A percentile compares a stretch with the other conserved stretches of the same genome.
These are phyloP conservation scores for Thraustochytrium aureum DNA, from an alignment of 352 stramenopile species.

Conservation along the genomic window DNA sequence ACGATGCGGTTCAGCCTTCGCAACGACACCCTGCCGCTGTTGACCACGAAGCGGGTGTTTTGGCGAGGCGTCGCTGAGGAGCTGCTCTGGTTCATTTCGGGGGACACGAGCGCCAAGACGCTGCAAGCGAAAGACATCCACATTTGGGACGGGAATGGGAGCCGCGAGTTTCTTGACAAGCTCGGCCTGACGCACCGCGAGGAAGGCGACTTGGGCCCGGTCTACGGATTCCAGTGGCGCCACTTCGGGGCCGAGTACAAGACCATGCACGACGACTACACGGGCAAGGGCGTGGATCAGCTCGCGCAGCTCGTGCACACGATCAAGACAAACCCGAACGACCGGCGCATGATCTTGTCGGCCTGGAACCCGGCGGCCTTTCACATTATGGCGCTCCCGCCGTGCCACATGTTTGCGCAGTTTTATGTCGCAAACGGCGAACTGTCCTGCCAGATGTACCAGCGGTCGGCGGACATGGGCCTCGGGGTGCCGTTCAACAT, in stretches of 20 bases:
- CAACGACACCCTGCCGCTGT: constrained; percentile 90
- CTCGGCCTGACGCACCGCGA: constrained; percentile 88
- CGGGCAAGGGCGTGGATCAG: constrained; percentile 97
- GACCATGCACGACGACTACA: constrained; percentile 98
- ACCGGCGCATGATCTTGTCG: constrained; percentile 97
- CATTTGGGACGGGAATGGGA: constrained; percentile 99
- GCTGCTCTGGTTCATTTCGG: constrained; percentile 97
- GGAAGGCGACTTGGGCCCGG: constrained; percentile 93
- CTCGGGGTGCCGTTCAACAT: constrained; percentile 99
- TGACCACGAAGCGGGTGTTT: constrained; percentile 99
- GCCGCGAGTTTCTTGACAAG: constrained; percentile 86
- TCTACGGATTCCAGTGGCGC: constrained; percentile 96
- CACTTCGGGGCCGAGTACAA: constrained; percentile 99
- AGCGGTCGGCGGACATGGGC: constrained; percentile 98
- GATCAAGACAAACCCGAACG: constrained; percentile 94
- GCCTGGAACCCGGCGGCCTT: constrained; percentile 98
- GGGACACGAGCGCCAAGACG: constrained; percentile 57
- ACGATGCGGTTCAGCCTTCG: constrained; percentile 91
- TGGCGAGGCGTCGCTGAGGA: constrained; percentile 98
- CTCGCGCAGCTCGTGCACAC: constrained; percentile 97
- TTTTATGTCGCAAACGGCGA: constrained; percentile 85
- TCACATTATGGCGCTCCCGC: constrained; percentile 95
- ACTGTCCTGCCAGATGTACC: constrained; percentile 96
- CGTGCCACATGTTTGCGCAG: constrained; percentile 98
- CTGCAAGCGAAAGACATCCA: constrained; percentile 94